Percentiles rank a stretch among this genome's conserved stretches.
These are phyloP conservation scores for Ophiostoma quercus DNA, from an alignment of 2,329 filamentous ascomycete species.

Conservation along the genomic window DNA sequence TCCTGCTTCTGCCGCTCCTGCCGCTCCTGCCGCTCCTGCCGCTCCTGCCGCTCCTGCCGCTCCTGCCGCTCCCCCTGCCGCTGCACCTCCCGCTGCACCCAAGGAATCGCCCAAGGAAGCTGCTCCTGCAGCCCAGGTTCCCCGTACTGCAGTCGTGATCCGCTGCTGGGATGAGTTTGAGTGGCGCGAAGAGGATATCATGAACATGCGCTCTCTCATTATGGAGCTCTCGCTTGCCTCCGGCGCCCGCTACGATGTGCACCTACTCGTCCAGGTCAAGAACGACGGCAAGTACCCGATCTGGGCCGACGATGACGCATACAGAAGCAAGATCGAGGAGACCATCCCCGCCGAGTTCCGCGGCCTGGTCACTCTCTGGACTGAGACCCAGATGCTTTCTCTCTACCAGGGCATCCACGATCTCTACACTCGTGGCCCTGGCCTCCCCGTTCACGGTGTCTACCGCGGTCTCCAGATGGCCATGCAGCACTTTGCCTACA, in stretches of 20 bases:
- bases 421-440: slow-evolving; percentile 58
- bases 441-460: slow-evolving; percentile 80
- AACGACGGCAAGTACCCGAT: slow-evolving; percentile 68
- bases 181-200: slow-evolving; percentile 74
- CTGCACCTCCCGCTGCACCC: neutral
- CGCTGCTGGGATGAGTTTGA: slow-evolving; percentile 75
- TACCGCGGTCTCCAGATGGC: slow-evolving; percentile 93
- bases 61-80: slow-evolving; percentile 27
- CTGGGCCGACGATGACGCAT: slow-evolving; percentile 69
- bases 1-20: neutral
- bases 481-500: slow-evolving; percentile 85
- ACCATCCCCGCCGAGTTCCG: slow-evolving; percentile 78
- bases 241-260: slow-evolving; percentile 80
- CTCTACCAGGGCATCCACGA: slow-evolving; percentile 86
- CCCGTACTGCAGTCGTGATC: slow-evolving; percentile 72
- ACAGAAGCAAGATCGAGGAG: slow-evolving; percentile 60
- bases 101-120: slow-evolving; percentile 5
- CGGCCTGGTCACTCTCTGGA: slow-evolving; percentile 87
- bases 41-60: no score
- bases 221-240: slow-evolving; percentile 74
- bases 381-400: slow-evolving; percentile 84
- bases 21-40: no score
- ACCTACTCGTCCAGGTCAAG: slow-evolving; percentile 80
- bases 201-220: slow-evolving; percentile 79
- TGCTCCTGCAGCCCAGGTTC: slow-evolving; percentile 28